Evolutionary conservation across 441 rosid species (phyloP).

Genomic region (Erysimum pusillum): DNA sequence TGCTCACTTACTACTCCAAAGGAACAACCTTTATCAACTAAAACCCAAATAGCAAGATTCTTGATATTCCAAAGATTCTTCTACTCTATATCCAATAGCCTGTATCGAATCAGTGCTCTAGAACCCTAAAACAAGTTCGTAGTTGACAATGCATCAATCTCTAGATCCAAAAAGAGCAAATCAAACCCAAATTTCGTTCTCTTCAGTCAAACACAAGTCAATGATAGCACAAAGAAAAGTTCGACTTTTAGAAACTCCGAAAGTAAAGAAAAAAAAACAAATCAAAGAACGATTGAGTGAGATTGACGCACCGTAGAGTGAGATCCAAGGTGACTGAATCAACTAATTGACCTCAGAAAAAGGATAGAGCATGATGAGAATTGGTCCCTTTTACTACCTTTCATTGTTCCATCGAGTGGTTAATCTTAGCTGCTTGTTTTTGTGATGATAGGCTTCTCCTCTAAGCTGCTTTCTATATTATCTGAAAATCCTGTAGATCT

Average conservation of each 20-base stretch:
- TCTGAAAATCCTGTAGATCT: too few relatives aligned
- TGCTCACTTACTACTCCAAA: conserved; percentile 20
- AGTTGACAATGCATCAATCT: conserved; percentile 49
- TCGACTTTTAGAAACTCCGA: background rate
- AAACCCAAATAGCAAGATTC: background rate
- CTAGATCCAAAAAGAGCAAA: conserved; percentile 22
- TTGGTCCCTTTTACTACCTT: too few relatives aligned
- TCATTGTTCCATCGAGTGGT: too few relatives aligned
- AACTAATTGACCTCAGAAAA: too few relatives aligned
- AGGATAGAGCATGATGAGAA: too few relatives aligned
- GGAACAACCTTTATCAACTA: conserved; percentile 32
- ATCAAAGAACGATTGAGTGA: conserved; percentile 6
- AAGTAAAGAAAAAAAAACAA: background rate
- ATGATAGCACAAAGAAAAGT: background rate
- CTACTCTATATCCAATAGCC: background rate
- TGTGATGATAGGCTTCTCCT: too few relatives aligned
- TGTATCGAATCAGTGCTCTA: background rate
- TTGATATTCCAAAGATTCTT: background rate
- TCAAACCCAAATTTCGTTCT: conserved; percentile 6
- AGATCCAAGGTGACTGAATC: too few relatives aligned
- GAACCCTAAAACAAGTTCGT: conserved; percentile 8
- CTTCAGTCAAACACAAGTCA: conserved; percentile 30
- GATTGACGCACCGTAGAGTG: conserved; percentile 59
- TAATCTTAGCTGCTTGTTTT: too few relatives aligned
- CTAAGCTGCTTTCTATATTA: too few relatives aligned